Evolutionary conservation across 768 basidiomycete species (phyloP).

Genomic region (Peribolospora kevripleyi): DNA sequence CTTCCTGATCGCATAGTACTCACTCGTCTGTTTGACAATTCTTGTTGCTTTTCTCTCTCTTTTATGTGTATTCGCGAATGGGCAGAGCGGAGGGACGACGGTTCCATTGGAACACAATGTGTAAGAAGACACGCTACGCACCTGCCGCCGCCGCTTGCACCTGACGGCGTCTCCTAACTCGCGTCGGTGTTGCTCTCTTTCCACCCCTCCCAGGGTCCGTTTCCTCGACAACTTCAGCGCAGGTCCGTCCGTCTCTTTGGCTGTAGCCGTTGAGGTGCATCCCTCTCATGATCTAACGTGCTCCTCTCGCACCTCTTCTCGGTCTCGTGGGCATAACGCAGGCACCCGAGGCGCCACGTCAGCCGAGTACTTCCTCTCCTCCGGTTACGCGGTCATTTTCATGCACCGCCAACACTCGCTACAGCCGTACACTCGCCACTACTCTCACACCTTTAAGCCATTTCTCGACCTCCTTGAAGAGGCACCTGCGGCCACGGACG

Average conservation of each 20-base stretch:
- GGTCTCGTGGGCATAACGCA: conserved; percentile 15
- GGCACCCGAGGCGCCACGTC: conserved; percentile 93
- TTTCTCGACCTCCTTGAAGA: conserved; percentile 80
- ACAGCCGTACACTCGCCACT: conserved; percentile 90
- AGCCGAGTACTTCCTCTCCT: conserved; percentile 86
- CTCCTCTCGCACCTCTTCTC: not conserved
- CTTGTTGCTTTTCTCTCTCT: not conserved
- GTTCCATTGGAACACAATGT: conserved; percentile 96
- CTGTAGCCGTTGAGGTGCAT: not conserved
- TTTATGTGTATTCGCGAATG: not conserved
- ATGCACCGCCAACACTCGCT: conserved; percentile 95
- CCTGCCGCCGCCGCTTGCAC: too few relatives aligned
- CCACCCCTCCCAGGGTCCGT: conserved; percentile 45
- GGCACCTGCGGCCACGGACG: not conserved
- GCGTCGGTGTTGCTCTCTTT: conserved; percentile 5
- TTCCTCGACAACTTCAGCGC: conserved; percentile 98
- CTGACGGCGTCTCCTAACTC: too few relatives aligned
- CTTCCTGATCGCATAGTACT: not conserved
- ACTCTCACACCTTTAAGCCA: conserved; percentile 91
- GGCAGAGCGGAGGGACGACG: conserved; percentile 87
- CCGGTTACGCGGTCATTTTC: conserved; percentile 92
- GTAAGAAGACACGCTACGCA: conserved; percentile 30
- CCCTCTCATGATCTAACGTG: not conserved
- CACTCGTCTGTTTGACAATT: not conserved
- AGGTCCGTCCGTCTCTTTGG: conserved; percentile 28